Evolutionary conservation across 192 early-diverging fungal genomes (phyloP).

Genomic region (Paraglomus occultum): DNA sequence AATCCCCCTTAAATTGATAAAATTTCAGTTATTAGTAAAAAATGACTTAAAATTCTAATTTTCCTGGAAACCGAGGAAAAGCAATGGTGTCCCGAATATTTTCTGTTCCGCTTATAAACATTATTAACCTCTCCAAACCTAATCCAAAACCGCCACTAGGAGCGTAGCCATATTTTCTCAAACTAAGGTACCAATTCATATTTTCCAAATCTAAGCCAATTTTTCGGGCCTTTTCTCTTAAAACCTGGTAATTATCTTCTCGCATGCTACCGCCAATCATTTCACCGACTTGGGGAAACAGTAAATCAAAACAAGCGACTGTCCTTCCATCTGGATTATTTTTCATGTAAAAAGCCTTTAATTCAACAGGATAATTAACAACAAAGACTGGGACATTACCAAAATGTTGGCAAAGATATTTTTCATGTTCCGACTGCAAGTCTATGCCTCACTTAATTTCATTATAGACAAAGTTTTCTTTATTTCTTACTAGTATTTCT

Average conservation of each 20-base stretch:
- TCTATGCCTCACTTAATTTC: slow-evolving; percentile 58
- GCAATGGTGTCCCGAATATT: slow-evolving; percentile 74
- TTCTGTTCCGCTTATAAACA: slow-evolving; percentile 74
- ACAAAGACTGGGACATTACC: slow-evolving; percentile 80
- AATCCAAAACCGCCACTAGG: slow-evolving; percentile 92
- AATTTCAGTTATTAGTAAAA: no score
- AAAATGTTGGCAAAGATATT: slow-evolving; percentile 65
- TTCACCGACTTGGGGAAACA: slow-evolving; percentile 84
- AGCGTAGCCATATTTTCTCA: slow-evolving; percentile 74
- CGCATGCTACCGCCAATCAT: slow-evolving; percentile 81
- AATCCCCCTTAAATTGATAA: no score
- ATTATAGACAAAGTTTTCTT: slow-evolving; percentile 62
- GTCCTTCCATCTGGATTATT: slow-evolving; percentile 52
- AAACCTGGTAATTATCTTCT: slow-evolving; percentile 62
- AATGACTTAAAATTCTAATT: slow-evolving; percentile 48
- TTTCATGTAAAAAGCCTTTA: slow-evolving; percentile 93
- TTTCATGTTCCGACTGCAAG: slow-evolving; percentile 85
- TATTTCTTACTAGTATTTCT: slow-evolving; percentile 57
- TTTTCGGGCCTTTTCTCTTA: slow-evolving; percentile 51
- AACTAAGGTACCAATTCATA: slow-evolving; percentile 81
- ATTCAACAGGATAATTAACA: slow-evolving; percentile 74
- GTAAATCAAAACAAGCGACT: slow-evolving; percentile 80
- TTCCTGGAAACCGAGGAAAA: slow-evolving; percentile 48
- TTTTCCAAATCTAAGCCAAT: slow-evolving; percentile 61
- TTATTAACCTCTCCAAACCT: slow-evolving; percentile 84